Evolutionary conservation across 768 basidiomycete genomes (phyloP).

Genomic region (Boletus rex-veris): DNA sequence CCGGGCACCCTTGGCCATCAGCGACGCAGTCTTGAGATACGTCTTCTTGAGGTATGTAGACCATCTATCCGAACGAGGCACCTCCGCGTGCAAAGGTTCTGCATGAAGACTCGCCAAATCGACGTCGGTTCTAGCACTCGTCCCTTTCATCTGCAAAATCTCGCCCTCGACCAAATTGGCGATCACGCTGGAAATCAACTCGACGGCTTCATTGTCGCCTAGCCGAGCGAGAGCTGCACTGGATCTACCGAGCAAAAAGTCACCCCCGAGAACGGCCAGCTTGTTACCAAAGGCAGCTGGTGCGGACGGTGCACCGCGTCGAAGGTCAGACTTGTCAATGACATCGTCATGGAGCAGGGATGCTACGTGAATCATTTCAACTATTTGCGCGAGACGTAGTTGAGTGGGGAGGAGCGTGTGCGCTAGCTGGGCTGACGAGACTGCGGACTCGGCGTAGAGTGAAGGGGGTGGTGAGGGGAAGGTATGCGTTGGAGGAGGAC

Average conservation of each 20-base stretch:
- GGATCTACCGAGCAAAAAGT: slow-evolving; percentile 91
- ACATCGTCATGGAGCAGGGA: slow-evolving; percentile 95
- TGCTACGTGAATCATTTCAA: slow-evolving; percentile 98
- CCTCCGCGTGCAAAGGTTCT: slow-evolving; percentile 29
- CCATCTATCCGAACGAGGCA: slow-evolving; percentile 52
- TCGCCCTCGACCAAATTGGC: slow-evolving; percentile 96
- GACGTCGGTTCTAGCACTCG: not conserved
- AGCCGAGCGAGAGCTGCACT: slow-evolving; percentile 84
- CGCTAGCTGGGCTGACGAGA: slow-evolving; percentile 32
- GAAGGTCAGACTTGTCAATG: slow-evolving; percentile 67
- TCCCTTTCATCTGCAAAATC: slow-evolving; percentile 58
- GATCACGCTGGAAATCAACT: slow-evolving; percentile 87
- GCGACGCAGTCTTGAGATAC: slow-evolving; percentile 38
- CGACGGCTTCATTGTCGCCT: slow-evolving; percentile 86
- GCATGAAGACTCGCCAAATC: slow-evolving; percentile 43
- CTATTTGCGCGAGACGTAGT: slow-evolving; percentile 88
- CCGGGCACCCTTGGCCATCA: slow-evolving; percentile 40
- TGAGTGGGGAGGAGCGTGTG: slow-evolving; percentile 71
- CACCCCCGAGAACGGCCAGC: slow-evolving; percentile 88
- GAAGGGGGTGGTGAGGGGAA: slow-evolving; percentile 28
- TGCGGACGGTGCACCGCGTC: slow-evolving; percentile 66
- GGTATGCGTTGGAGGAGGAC: slow-evolving; percentile 27
- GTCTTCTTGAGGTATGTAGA: slow-evolving; percentile 85
- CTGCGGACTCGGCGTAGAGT: slow-evolving; percentile 14
- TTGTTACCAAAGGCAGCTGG: slow-evolving; percentile 88